Evolutionary conservation across 1,284 basidiomycete genomes (phyloP), one percentile per base, ranked within the genome.

Genomic region (Leccinum variabile): DNA sequence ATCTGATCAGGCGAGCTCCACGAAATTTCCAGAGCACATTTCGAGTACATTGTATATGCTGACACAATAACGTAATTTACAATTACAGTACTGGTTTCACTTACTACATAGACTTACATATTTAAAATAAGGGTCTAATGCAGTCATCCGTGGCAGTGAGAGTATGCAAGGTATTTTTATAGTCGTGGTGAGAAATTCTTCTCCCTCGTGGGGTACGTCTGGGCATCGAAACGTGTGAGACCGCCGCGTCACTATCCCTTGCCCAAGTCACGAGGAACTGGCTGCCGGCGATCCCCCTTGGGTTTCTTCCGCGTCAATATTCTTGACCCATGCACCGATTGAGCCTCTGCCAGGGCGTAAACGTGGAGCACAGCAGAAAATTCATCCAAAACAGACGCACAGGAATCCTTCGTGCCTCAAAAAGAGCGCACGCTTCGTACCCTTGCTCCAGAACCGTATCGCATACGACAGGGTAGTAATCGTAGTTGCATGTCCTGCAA

Each of bases 371-470:
- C 60, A 33, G 28, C 9, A 32, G 10, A 10, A 18, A n/a, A 69
- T 10, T 59, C 59, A 59, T 30, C 49, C 50, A 53, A 49, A 62
- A 57, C 14, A 59, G 18, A 88, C 95, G 78, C 80, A 97, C 85
- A 99, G 79, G 81, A 98, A 99, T 3, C 97, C 97, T 80, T 99
- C 97, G 73, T 99, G 97, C 65, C 97, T 87, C 61, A 99, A 82
- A 82, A 99, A 99, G 69, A 97, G 84, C 52, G 97, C 97, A 39
- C 94, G 88, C 78, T 98, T 99, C 32, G 91, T 96, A 1, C 97
- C 97, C 77, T 97, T 97, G 73, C 94, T 97, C 97, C 97, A 99
- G 82, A 99, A 99, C 41, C 97, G 91, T 76, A 99, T 99, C 54
- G 97, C 97, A 78, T 99, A 99, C 28, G 95, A 98, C 46, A 99